These are phyloP conservation scores for Plantago coronopus DNA, from an alignment of 305 asterid genomes.

Conservation along the genomic window DNA sequence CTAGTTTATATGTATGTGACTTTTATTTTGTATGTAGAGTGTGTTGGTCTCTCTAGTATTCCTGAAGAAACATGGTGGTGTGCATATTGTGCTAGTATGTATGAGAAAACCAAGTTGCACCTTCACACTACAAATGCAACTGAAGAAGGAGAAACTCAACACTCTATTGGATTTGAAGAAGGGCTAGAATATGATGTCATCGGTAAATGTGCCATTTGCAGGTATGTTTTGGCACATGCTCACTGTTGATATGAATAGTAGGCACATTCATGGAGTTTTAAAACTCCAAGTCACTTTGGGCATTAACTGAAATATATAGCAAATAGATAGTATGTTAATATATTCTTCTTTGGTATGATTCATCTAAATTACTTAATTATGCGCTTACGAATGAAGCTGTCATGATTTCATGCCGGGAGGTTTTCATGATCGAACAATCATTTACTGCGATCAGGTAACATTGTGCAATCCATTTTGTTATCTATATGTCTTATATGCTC, in stretches of 20 bases:
- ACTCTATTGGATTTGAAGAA: constrained; percentile 39
- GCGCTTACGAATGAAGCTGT: constrained; percentile 22
- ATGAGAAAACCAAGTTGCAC: constrained; percentile 32
- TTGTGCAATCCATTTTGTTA: neutral
- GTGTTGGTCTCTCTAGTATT: constrained; percentile 31
- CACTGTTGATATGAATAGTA: neutral
- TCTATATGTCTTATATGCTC: neutral
- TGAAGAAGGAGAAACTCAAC: constrained; percentile 53
- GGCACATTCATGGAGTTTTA: neutral
- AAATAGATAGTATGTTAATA: neutral
- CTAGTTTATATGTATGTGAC: neutral
- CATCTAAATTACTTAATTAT: constrained; percentile 7
- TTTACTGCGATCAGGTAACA: constrained; percentile 55
- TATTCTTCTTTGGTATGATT: neutral
- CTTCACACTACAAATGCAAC: constrained; percentile 41
- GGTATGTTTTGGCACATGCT: constrained; percentile 24
- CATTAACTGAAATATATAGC: neutral
- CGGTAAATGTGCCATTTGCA: constrained; percentile 51
- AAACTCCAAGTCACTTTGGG: too few species aligned
- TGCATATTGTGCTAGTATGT: constrained; percentile 34
- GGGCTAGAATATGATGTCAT: constrained; percentile 30
- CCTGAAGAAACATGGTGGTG: constrained; percentile 52
- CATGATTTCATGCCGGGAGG: constrained; percentile 37
- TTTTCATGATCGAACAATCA: constrained; percentile 44
- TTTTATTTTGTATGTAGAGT: constrained; percentile 30